Evolutionary conservation across 1,284 basidiomycete species (phyloP), one percentile per base, ranked within the genome.

Genomic region (Tremellales sp.): DNA sequence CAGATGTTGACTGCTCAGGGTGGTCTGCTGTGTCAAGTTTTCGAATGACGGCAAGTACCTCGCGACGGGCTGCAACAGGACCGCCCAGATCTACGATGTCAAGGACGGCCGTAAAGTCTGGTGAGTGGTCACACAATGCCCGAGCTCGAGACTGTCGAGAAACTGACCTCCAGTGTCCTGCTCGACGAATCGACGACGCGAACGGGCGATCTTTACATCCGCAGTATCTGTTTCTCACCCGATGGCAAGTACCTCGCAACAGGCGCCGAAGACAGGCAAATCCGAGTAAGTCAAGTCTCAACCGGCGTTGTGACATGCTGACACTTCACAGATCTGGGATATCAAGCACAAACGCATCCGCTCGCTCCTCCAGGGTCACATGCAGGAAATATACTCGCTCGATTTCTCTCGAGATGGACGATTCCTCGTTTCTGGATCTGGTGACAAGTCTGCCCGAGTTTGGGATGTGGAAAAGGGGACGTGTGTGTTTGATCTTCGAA

Each of bases 1-100:
- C 11, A 33, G 35, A n/a, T 47, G 40, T 11, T 39, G 21, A 29
- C 36, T 3, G 17, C 17, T n/a, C 37, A 87, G 86, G 68, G 89
- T 93, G 11, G 90, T 93, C 0, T 93, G 89, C 74, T 93, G 89
- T 69, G 89, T 94, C 40, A 82, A 86, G 42, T 93, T 96, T 75
- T 90, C 87, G 6, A 82, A 85, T 4, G 89, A 94, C 66, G 90
- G 90, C 33, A 89, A 86, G 68, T 87, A 79, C 59, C 78, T 96
- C 19, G 91, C 89, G 5, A 93, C 90, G 0, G 91, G 90, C 4
- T 94, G 89, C 77, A 93, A 94, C 74, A 79, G 87, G 33, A 86
- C 85, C 0, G 89, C 89, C 6, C 89, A 92, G 70, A 89, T 96
- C 58, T 93, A 86, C 68, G 87, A 93, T 68, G 86, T 86, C 22